A percentile compares a stretch with the other conserved stretches of the same genome.
These are phyloP conservation scores for Xylaria castorea DNA, from an alignment of 495 filamentous ascomycete genomes.

Conservation along the genomic window DNA sequence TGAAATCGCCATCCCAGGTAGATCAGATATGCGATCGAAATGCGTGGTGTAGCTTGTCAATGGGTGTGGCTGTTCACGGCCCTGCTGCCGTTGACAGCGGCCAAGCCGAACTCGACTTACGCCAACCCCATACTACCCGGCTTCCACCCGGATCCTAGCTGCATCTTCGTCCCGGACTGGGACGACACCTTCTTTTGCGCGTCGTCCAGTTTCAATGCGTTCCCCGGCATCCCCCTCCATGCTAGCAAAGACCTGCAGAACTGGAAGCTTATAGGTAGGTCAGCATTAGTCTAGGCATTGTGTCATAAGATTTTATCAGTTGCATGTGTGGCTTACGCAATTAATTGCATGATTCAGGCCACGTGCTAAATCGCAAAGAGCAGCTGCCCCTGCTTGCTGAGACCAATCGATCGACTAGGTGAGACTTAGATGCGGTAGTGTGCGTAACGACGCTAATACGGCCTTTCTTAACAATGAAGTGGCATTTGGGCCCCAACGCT, in stretches of 20 bases:
- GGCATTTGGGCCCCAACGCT: constrained; percentile 54
- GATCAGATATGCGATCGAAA: background rate
- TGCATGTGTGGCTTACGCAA: background rate
- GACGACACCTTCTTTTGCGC: constrained; percentile 61
- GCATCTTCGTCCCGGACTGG: constrained; percentile 56
- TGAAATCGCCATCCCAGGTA: background rate
- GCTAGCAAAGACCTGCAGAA: constrained; percentile 58
- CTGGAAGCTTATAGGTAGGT: constrained; percentile 55
- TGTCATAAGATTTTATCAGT: background rate
- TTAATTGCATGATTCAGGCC: constrained; percentile 35
- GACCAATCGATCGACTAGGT: constrained; percentile 54
- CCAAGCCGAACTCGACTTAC: constrained; percentile 44
- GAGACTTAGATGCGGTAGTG: background rate
- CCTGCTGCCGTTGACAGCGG: background rate
- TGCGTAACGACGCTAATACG: background rate
- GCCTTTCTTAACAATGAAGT: constrained; percentile 28
- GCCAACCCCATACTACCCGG: constrained; percentile 62
- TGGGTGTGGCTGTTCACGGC: constrained; percentile 16
- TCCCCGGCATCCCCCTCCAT: constrained; percentile 61
- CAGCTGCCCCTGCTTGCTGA: constrained; percentile 51
- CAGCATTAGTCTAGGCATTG: background rate
- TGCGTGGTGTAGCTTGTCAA: background rate
- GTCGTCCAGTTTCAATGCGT: constrained; percentile 60
- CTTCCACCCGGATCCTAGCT: constrained; percentile 63
- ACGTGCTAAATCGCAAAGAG: constrained; percentile 48